Conservation (phyloP, 1,284 basidiomycete genomes). For the Rhodotorula sp. region DNA sequence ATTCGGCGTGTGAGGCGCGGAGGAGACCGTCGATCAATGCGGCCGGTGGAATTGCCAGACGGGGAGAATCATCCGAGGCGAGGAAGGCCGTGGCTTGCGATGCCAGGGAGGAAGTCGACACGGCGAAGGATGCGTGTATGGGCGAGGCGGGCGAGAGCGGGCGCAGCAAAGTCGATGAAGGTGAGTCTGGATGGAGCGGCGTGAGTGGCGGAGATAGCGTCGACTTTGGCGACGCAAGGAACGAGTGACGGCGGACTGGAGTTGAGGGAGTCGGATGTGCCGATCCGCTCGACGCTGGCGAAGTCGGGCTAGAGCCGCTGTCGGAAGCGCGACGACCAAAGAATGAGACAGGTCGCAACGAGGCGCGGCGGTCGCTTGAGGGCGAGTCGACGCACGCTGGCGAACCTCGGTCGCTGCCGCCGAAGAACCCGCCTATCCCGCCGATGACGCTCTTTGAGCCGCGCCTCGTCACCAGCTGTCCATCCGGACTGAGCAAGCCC, state of each 20-base stretch:
- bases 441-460: neutral
- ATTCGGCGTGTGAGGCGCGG: slow-evolving; percentile 91
- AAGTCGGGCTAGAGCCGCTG: too few species aligned
- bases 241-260: too few species aligned
- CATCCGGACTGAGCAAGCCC: neutral
- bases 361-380: neutral
- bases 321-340: too few species aligned
- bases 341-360: neutral
- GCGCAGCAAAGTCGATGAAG: too few species aligned
- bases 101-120: neutral
- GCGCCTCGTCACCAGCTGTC: neutral
- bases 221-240: too few species aligned
- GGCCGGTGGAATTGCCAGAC: slow-evolving; percentile 14
- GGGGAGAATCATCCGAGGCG: neutral
- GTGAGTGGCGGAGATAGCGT: too few species aligned
- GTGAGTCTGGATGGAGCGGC: too few species aligned
- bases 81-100: neutral
- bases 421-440: neutral
- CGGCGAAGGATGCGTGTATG: neutral
- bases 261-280: too few species aligned
- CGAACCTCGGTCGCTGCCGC: neutral
- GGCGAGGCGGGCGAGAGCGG: neutral
- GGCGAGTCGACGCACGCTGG: neutral
- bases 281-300: too few species aligned
- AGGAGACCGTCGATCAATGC: slow-evolving; percentile 67